Evolutionary conservation across 2,329 filamentous ascomycete genomes (phyloP).

Genomic region (Davidsoniella eucalypti): DNA sequence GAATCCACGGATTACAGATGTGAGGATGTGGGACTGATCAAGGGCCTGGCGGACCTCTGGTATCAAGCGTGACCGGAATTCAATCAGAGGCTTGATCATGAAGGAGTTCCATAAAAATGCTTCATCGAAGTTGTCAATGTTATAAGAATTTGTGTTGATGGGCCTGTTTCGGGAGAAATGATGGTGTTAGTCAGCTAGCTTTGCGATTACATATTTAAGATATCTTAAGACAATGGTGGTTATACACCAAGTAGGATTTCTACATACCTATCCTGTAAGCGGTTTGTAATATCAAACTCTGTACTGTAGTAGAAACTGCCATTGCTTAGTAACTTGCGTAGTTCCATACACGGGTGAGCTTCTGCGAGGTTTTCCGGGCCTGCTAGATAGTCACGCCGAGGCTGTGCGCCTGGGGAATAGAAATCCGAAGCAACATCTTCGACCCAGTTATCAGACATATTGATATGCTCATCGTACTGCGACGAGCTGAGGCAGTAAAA

Average conservation of each 20-base stretch:
- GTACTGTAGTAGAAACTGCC: constrained; percentile 96
- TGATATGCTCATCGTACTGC: constrained; percentile 65
- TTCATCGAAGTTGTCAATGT: constrained; percentile 84
- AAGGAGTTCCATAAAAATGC: constrained; percentile 96
- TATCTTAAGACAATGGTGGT: not conserved
- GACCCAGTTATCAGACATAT: constrained; percentile 33
- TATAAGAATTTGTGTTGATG: constrained; percentile 61
- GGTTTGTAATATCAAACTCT: constrained; percentile 92
- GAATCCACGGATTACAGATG: constrained; percentile 86
- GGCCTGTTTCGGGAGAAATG: constrained; percentile 30
- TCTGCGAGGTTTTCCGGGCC: constrained; percentile 31
- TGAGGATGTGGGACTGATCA: constrained; percentile 77
- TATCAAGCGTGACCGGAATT: constrained; percentile 71
- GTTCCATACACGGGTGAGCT: constrained; percentile 76
- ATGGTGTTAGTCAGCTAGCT: constrained; percentile 4
- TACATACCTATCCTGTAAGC: constrained; percentile 65
- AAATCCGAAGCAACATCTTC: constrained; percentile 28
- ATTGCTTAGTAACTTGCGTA: constrained; percentile 83
- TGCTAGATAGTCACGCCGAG: constrained; percentile 8
- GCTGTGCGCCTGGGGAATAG: constrained; percentile 29
- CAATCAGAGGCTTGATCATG: constrained; percentile 85
- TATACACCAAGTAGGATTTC: not conserved
- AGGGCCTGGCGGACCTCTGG: constrained; percentile 58
- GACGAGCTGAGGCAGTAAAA: constrained; percentile 84
- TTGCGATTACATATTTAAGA: constrained; percentile 12